Evolutionary conservation across 495 filamentous ascomycete species (phyloP).

Genomic region (Delitschia confertaspora): DNA sequence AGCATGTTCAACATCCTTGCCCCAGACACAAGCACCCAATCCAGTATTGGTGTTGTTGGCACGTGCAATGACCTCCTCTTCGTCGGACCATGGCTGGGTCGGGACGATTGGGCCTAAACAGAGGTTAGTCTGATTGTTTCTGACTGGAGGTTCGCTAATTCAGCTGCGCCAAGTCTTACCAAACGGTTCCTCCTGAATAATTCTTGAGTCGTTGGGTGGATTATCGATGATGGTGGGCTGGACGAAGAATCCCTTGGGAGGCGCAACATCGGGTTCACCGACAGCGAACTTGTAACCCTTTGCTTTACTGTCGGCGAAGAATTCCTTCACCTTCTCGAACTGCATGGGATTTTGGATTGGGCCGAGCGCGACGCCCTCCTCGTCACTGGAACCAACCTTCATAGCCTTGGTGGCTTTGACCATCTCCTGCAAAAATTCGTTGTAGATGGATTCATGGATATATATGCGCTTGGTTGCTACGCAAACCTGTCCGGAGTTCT

Average conservation of each 20-base stretch:
- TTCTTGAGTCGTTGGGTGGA: constrained; percentile 44
- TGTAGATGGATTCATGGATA: constrained; percentile 59
- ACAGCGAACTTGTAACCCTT: constrained; percentile 38
- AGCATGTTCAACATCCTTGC: constrained; percentile 38
- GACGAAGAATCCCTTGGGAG: constrained; percentile 44
- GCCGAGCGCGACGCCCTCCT: constrained; percentile 32
- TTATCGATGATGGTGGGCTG: constrained; percentile 51
- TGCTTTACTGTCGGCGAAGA: constrained; percentile 39
- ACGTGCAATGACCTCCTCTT: constrained; percentile 43
- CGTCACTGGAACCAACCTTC: constrained; percentile 30
- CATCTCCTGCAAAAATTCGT: constrained; percentile 48
- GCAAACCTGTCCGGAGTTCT: constrained; percentile 56
- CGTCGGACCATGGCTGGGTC: constrained; percentile 41
- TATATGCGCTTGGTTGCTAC: constrained; percentile 58
- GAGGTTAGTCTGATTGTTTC: constrained; percentile 10
- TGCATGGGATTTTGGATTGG: constrained; percentile 50
- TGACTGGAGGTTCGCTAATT: constrained; percentile 3
- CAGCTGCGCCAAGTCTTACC: constrained; percentile 21
- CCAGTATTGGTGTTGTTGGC: constrained; percentile 43
- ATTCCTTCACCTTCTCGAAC: constrained; percentile 39
- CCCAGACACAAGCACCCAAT: constrained; percentile 46
- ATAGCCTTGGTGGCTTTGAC: constrained; percentile 47
- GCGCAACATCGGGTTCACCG: constrained; percentile 35
- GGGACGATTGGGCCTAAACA: constrained; percentile 45
- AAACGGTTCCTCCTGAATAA: constrained; percentile 43